Percentiles rank a stretch among this genome's conserved stretches.
These are phyloP conservation scores for Suhomyces coccinellae DNA, from an alignment of 1,139 yeast genomes.

Conservation along the genomic window DNA sequence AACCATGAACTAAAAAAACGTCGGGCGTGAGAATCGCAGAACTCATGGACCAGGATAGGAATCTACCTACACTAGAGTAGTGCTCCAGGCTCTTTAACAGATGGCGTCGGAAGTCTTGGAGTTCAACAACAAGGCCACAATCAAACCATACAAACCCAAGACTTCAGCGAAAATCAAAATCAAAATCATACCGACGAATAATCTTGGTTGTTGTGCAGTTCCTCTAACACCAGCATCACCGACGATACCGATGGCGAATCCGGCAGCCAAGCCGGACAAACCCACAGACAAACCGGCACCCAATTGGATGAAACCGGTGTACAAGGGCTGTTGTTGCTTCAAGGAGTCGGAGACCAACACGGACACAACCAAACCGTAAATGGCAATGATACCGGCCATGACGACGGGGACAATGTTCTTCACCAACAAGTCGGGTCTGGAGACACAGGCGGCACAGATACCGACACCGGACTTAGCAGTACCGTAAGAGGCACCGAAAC, in stretches of 20 bases:
- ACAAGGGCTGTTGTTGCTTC: slow-evolving; percentile 87
- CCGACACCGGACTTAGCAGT: slow-evolving; percentile 99
- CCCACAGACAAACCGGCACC: slow-evolving; percentile 99
- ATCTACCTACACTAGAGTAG: slow-evolving; percentile 9
- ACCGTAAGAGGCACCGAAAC: slow-evolving; percentile 99
- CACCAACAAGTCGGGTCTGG: slow-evolving; percentile 94
- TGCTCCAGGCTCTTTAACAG: slow-evolving; percentile 49
- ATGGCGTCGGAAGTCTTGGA: slow-evolving; percentile 91
- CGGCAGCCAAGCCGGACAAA: slow-evolving; percentile 94
- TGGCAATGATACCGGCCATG: slow-evolving; percentile 99
- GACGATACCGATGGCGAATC: slow-evolving; percentile 97
- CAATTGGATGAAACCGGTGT: slow-evolving; percentile 96
- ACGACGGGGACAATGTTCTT: slow-evolving; percentile 92
- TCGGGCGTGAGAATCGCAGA: slow-evolving; percentile 5
- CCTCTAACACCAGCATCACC: slow-evolving; percentile 99
- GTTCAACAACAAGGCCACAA: slow-evolving; percentile 95
- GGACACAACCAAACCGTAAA: slow-evolving; percentile 96
- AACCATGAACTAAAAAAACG: slow-evolving; percentile 12
- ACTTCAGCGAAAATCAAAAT: slow-evolving; percentile 99
- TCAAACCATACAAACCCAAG: slow-evolving; percentile 94
- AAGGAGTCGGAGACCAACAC: slow-evolving; percentile 91
- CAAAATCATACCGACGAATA: slow-evolving; percentile 95
- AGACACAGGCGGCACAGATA: slow-evolving; percentile 96
- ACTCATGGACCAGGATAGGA: slow-evolving; percentile 9
- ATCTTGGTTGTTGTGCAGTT: slow-evolving; percentile 92